phyloP scores from a whole-genome alignment of 202 grass and related monocot species.

The Carex arenaria region DNA sequence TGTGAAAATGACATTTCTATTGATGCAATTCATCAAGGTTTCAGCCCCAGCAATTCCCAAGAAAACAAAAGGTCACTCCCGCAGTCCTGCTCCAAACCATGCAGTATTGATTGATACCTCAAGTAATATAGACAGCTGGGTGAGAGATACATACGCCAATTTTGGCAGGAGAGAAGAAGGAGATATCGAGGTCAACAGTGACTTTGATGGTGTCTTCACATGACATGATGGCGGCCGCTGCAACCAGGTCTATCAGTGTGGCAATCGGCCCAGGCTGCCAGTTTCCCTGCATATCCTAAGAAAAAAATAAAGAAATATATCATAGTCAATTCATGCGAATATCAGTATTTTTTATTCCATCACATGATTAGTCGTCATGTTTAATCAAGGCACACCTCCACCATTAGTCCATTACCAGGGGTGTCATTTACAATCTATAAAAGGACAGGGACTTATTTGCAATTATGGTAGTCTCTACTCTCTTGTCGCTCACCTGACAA shows the following conservation, averaged over 20 bases:
- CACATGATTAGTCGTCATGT: background rate
- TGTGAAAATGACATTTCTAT: background rate
- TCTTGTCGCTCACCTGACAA: no score
- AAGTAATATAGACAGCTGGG: background rate
- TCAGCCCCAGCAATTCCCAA: background rate
- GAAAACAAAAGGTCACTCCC: background rate
- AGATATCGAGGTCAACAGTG: slow-evolving; percentile 73
- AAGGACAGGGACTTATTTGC: no score
- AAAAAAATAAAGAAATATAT: background rate
- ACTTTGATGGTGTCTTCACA: slow-evolving; percentile 62
- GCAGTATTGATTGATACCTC: background rate
- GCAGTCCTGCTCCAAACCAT: background rate
- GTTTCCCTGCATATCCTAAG: slow-evolving; percentile 62
- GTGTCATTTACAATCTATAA: background rate
- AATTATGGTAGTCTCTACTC: no score
- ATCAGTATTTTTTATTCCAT: background rate
- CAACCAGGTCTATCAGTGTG: slow-evolving; percentile 52
- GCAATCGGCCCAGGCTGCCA: slow-evolving; percentile 74
- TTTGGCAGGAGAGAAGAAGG: slow-evolving; percentile 61
- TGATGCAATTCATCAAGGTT: background rate
- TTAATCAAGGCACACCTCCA: background rate
- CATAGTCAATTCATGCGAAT: background rate
- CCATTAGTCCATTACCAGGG: background rate
- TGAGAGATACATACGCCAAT: slow-evolving; percentile 35
- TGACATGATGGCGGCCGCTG: slow-evolving; percentile 78